Evolutionary conservation across 768 basidiomycete species (phyloP), one percentile per base, ranked within the genome.

Genomic region (Lactifluus hygrophoroides): DNA sequence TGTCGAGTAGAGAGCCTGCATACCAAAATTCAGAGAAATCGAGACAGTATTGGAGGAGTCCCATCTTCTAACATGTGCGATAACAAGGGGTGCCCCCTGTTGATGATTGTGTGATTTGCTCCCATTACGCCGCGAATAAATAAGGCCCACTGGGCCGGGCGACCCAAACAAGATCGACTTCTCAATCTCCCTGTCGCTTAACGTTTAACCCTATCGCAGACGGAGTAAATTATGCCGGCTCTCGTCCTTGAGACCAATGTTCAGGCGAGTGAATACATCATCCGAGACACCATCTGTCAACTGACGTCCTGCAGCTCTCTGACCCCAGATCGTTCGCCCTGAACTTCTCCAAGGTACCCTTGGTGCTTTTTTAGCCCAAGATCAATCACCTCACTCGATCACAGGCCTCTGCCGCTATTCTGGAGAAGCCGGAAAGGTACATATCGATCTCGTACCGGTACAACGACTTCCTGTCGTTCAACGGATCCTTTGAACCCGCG

Each of bases 401-500:
- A 6, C 47, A 86, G 85, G 69, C 82, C 58, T 72, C 76, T 9
- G 82, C 85, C 8, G 67, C 76, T 54, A 74, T 74, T 9, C 68
- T 87, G 60, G 68, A 68, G 1, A 87, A 85, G 66, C 83, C 83
- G 0, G 79, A 83, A 64, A 32, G 57, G 13, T 75, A 77, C 62
- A 80, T 88, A 62, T 73, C 76, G 19, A 71, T 81, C 61, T 75
- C 76, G 61, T 76, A 82, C 64, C 73, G 68, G 11, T 75, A 83
- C 72, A 81, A 83, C 63, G 81, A 86, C 52, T 75, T 73, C 35
- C 75, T 87, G 57, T 76, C 81, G 3, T 87, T 82, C 65, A 73
- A 63, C 19, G 86, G 85, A 14, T 79, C 79, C 4, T 79, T 85
- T 53, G 85, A 86, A 14, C 86, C 86, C 21, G 82, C 85, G 3